Base-by-base conservation (phyloP, 2,329 filamentous ascomycete genomes). In the Diaporthe velutina region DNA sequence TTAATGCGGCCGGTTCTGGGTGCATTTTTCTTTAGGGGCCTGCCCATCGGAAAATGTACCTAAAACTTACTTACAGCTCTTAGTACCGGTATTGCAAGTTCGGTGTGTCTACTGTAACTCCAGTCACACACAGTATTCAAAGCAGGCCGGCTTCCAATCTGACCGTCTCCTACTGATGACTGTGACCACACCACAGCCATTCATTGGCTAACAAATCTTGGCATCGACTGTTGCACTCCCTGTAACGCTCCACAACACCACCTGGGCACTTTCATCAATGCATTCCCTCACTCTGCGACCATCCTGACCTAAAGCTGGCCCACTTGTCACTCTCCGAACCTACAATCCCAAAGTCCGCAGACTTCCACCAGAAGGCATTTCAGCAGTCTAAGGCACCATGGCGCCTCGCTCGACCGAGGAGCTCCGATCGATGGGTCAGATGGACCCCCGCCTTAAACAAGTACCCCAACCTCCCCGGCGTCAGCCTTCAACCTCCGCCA, bases 391-490 rank as follows among this genome's bases (percentile, higher is more conserved):
- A 13, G 1, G 13, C 48, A 35, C 4, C 48, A 73, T 73, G 71
- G 60, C 60, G 42, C 35, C 71, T 13, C 71, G 71, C 22, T 55
- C 60, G 28, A 38, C 50, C 19, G 71, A 70, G n/a, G 60, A 73
- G 48, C 71, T 73, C n/a, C 60, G 58, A n/a, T 45, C 60, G 6
- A 58, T 70, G 35, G 72, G 72, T 13, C 25, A 48, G 8, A 71
- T 74, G 52, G 50, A 74, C 4, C 64, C 64, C 42, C 54, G 35
- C 64, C 60, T 74, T 22, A 61, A 52, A 7, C 54, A 61, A 25
- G 72, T 71, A 45, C 50, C 15, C 10, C 30, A 15, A 19, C 60
- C 13, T 17, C 17, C 17, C 13, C 25, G 19, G 22, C 30, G 30
- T 28, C 38, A 30, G 55, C 6, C 12, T 22, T 10, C 22, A 38